Base-by-base conservation (phyloP, 257 asterid species). In the Solanum tarapatanum region DNA sequence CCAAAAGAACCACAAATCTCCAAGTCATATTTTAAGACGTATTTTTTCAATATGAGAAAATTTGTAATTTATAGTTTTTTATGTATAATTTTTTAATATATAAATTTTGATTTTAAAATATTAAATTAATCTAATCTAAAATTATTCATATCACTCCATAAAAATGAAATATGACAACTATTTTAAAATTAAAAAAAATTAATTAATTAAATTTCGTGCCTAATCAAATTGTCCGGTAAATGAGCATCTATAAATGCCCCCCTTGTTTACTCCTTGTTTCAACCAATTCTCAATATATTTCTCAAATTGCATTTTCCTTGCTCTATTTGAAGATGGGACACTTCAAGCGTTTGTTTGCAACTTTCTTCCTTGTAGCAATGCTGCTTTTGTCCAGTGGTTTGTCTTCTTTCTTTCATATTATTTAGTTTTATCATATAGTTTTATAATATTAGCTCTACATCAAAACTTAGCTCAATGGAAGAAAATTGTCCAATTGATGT, bases 341-440 rank as follows among this genome's bases (percentile, higher is more conserved):
- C 55, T 75, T 10, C 32, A 35, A 5, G 30, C 32, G 55, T 36
- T 75, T 75, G 55, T 75, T 75, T 75, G 51, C 82, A 9, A 75
- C 82, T 75, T 36, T 36, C 55, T 36, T 75, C 82, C 82, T 75
- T 36, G 51, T 75, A 21, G 51, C 55, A 36, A 35, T 75, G 82
- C 51, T 75, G 17, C 30, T 75, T 36, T 75, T 37, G 11, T 24
- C 55, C 83, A 36, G 11, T 36, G 83, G 55, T 75, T 75, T 6
- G 55, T 75, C 32, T 55, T 55, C 64, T 55, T 55, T 19, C n/a
- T 41, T 17, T 55, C 10, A 6, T 19, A 55, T 19, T 55, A 55
- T 55, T 55, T 55, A 55, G 19, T 55, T 55, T 19, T 55, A 19
- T 55, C 9, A 55, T 55, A 55, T 55, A 55, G 64, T 55, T 55